Base-by-base conservation (phyloP, 2,329 filamentous ascomycete species). In the Elsinoe ampelina region DNA sequence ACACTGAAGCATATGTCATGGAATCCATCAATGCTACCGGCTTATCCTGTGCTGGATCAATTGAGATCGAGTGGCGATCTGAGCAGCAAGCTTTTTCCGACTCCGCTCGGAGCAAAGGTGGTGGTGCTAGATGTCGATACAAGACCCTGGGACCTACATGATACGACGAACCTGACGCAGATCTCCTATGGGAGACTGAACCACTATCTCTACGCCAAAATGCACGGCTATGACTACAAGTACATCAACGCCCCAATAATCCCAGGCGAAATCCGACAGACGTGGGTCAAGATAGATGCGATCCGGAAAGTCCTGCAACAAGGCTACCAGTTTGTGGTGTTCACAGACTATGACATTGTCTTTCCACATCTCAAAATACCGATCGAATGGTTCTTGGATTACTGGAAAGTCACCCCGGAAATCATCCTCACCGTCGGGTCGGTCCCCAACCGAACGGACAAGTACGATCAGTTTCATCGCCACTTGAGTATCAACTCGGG, bases 161-260 rank as follows among this genome's bases (percentile, higher is more conserved):
- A 45, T 13, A 11, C 52, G 2, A 22, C 39, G 17, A 35, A 42
- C 38, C 34, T 55, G 38, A 30, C 52, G 7, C 22, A 42, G 10
- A n/a, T 45, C 8, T 26, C 52, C 2, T 55, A 42, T 13, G 52
- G 52, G 5, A 6, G 52, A 19, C 4, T 39, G 55, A 72, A 71
- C 52, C 72, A 75, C 51, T 73, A 68, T 58, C 62, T 73, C 5
- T 74, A 71, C 34, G 66, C 66, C 62, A 66, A 66, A 62, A 75
- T 78, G 50, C 76, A 78, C 62, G 75, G 75, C 4, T 77, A 77
- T 63, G 73, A 76, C 54, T 78, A 78, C 63, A 74, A 75, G 34
- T 72, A 76, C 55, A 70, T 77, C 26, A 71, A 70, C 58, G 72
- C 72, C 3, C 67, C 72, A 22, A 67, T 70, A 22, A 67, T 71